Conservation (phyloP, 306 rosid species). For the Acmispon strigosus region DNA sequence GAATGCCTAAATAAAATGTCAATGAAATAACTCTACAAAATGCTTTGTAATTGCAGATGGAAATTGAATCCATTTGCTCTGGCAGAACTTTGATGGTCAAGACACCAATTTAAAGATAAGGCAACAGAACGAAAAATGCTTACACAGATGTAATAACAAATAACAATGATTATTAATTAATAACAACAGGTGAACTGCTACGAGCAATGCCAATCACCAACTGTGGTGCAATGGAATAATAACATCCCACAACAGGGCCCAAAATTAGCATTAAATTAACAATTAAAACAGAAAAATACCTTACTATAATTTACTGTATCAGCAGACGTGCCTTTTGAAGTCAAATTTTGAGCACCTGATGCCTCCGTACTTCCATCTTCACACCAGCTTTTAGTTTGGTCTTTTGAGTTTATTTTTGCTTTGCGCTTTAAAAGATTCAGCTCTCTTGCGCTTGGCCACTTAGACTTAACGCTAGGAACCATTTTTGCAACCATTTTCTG, state of each 20-base stretch:
- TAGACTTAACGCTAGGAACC: slow-evolving; percentile 82
- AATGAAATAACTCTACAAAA: slow-evolving; percentile 18
- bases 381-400: slow-evolving; percentile 75
- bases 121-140: not conserved
- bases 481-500: slow-evolving; percentile 83
- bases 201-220: not conserved
- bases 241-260: not conserved
- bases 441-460: slow-evolving; percentile 94
- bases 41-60: not conserved
- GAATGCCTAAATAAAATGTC: slow-evolving; percentile 33
- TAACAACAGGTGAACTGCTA: not conserved
- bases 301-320: slow-evolving; percentile 51
- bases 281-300: slow-evolving; percentile 39
- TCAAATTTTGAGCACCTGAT: slow-evolving; percentile 41
- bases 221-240: not conserved
- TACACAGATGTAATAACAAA: not conserved
- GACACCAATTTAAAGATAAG: not conserved
- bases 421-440: slow-evolving; percentile 85
- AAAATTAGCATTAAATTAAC: slow-evolving; percentile 3
- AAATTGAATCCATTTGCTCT: slow-evolving; percentile 3
- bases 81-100: not conserved
- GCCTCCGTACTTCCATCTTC: slow-evolving; percentile 76
- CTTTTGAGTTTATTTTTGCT: slow-evolving; percentile 86
- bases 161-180: not conserved
- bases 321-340: slow-evolving; percentile 43